These are phyloP conservation scores for Trichoderma sp. DNA, from an alignment of 2,329 filamentous ascomycete species.

Conservation along the genomic window DNA sequence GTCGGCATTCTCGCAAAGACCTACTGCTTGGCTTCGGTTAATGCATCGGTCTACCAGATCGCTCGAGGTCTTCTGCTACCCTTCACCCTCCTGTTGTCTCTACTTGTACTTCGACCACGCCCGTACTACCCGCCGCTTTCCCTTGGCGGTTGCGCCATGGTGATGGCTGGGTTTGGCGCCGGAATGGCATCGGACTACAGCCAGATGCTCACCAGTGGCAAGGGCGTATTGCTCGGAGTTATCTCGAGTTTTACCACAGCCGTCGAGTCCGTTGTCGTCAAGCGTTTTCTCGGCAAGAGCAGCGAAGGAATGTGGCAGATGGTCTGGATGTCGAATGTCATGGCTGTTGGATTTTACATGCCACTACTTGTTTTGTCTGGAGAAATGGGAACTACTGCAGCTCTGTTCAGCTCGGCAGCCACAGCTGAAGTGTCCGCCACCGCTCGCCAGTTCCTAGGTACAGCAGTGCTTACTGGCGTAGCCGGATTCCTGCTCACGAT, in stretches of 20 bases:
- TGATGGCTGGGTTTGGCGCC: conserved; percentile 11
- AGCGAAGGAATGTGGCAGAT: conserved; percentile 16
- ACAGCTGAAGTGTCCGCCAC: background rate
- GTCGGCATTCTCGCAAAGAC: conserved; percentile 15
- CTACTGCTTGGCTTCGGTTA: conserved; percentile 11
- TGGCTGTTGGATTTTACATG: conserved; percentile 1
- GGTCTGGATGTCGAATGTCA: conserved; percentile 17
- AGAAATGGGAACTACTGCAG: background rate
- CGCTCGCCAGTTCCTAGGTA: conserved; percentile 3
- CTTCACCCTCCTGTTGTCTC: background rate
- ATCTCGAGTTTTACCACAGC: conserved; percentile 12
- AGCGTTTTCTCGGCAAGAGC: conserved; percentile 7
- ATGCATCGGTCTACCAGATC: conserved; percentile 13
- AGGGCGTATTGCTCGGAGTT: conserved; percentile 8
- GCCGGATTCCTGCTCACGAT: conserved; percentile 12
- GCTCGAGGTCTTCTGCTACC: conserved; percentile 8
- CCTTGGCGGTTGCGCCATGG: conserved; percentile 1
- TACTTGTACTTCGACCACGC: conserved; percentile 9
- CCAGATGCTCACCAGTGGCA: conserved; percentile 13
- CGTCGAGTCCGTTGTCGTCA: conserved; percentile 9
- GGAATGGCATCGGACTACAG: conserved; percentile 14
- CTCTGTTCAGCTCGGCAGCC: background rate
- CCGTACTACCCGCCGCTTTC: conserved; percentile 9
- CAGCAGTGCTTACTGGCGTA: conserved; percentile 3
- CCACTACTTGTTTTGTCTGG: background rate